Base-by-base conservation (phyloP, 192 early-diverging fungal species). In the Coemansia sp. region DNA sequence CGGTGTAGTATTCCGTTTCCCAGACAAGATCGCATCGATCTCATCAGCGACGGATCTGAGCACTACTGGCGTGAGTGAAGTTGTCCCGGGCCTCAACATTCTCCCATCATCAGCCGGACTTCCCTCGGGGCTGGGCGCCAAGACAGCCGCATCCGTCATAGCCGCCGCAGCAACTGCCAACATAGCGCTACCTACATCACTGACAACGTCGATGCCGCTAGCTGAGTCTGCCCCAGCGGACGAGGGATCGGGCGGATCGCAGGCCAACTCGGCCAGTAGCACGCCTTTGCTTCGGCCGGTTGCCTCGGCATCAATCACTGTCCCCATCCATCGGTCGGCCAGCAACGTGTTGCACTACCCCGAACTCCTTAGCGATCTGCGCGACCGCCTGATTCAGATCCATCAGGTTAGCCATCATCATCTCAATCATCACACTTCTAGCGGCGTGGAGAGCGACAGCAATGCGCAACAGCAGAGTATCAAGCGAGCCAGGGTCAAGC, bases 311-410 rank as follows among this genome's bases (percentile, higher is more conserved):
- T 63, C 72, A 29, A 52, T 43, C 69, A 8, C 68, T 4, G 63
- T 79, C 16, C 64, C 81, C 38, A 78, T 84, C 73, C 81, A 84
- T 53, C 71, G 76, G 40, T 83, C 76, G 9, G 82, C 78, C 47
- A 84, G 77, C 82, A 84, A 84, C 72, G 82, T 84, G 29, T 65
- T 84, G 46, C 82, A 84, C 69, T 84, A 84, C 62, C 82, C 82
- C 1, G 82, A 84, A 77, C 73, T 84, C 12, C 77, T 84, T 34
- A 84, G 77, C 68, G 82, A 84, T 52, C 68, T 84, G 66, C 76
- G 82, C 62, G 82, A 84, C 72, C 64, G 68, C 57, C 82, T 84
- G 71, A 74, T 78, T 53, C 75, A 75, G 80, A 63, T 75, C 60
- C 75, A 83, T 50, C 80, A 83, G 76, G 43, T 71, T 22, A 63